Evolutionary conservation across 345 rosid genomes (phyloP).

Genomic region (Toxicodendron radicans): DNA sequence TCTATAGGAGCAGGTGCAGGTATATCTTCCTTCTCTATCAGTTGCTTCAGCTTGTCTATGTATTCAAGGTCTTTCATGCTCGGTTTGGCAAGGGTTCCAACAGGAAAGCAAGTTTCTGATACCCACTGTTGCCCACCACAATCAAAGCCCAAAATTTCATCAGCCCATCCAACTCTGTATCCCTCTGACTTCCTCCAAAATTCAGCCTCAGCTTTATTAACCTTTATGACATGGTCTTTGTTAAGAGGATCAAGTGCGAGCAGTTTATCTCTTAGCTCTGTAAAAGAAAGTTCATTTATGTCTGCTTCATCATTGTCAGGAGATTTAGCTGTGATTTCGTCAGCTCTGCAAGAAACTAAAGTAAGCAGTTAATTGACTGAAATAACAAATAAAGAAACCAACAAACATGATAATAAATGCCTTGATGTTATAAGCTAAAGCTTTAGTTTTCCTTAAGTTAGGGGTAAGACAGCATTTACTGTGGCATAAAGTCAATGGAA

Average conservation of each 20-base stretch:
- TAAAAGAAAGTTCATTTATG: slow-evolving; percentile 70
- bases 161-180: slow-evolving; percentile 94
- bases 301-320: slow-evolving; percentile 44
- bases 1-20: slow-evolving; percentile 94
- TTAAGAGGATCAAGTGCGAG: slow-evolving; percentile 93
- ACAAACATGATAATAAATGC: background rate
- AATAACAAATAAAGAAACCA: slow-evolving; percentile 3
- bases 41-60: slow-evolving; percentile 76
- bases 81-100: slow-evolving; percentile 83
- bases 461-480: background rate
- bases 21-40: slow-evolving; percentile 74
- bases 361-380: slow-evolving; percentile 20
- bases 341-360: slow-evolving; percentile 48
- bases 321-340: slow-evolving; percentile 43
- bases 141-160: slow-evolving; percentile 95
- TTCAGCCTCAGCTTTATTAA: slow-evolving; percentile 91
- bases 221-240: slow-evolving; percentile 70
- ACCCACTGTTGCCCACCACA: slow-evolving; percentile 99
- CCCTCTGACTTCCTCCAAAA: slow-evolving; percentile 98
- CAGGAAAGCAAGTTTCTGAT: slow-evolving; percentile 93
- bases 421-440: background rate
- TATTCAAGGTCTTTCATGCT: slow-evolving; percentile 91
- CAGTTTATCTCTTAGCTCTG: slow-evolving; percentile 90
- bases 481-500: background rate
- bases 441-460: background rate